phyloP scores from a whole-genome alignment of 306 rosid genomes.

The Quercus variabilis region DNA sequence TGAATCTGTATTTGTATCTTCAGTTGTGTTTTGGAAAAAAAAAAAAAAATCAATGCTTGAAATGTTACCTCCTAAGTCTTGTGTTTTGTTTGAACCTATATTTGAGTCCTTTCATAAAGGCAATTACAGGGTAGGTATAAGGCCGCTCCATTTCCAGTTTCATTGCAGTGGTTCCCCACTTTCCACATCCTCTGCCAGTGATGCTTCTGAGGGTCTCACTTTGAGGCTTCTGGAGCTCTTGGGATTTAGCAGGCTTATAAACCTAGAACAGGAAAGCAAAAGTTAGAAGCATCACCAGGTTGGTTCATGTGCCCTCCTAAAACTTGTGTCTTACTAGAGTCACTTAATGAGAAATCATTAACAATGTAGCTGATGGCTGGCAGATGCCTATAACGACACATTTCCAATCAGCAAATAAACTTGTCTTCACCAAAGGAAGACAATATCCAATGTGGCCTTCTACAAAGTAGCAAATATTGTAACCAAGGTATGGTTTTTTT shows the following conservation, averaged over 20 bases:
- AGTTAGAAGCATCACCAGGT: conserved; percentile 56
- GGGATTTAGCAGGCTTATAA: conserved; percentile 43
- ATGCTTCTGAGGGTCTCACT: conserved; percentile 43
- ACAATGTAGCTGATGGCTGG: conserved; percentile 25
- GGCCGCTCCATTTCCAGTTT: conserved; percentile 75
- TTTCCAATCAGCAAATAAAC: conserved; percentile 18
- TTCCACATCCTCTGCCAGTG: conserved; percentile 42
- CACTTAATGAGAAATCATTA: conserved; percentile 38
- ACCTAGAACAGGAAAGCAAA: conserved; percentile 38
- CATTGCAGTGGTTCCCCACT: conserved; percentile 39
- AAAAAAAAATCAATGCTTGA: conserved; percentile 48
- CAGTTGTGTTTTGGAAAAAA: conserved; percentile 1
- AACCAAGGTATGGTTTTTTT: too few relatives aligned
- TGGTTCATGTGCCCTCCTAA: conserved; percentile 86
- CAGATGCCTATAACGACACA: background rate
- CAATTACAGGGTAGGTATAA: conserved; percentile 27
- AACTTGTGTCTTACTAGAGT: conserved; percentile 73
- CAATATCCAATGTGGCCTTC: too few relatives aligned
- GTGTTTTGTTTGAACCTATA: conserved; percentile 76
- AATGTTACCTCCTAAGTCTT: conserved; percentile 85
- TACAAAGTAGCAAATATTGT: too few relatives aligned
- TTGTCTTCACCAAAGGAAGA: background rate
- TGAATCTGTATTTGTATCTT: conserved; percentile 26
- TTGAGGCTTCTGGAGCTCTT: conserved; percentile 61
- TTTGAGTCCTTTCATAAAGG: conserved; percentile 42